Base-by-base conservation (phyloP, 331 rosid species). In the Quercus lobata region DNA sequence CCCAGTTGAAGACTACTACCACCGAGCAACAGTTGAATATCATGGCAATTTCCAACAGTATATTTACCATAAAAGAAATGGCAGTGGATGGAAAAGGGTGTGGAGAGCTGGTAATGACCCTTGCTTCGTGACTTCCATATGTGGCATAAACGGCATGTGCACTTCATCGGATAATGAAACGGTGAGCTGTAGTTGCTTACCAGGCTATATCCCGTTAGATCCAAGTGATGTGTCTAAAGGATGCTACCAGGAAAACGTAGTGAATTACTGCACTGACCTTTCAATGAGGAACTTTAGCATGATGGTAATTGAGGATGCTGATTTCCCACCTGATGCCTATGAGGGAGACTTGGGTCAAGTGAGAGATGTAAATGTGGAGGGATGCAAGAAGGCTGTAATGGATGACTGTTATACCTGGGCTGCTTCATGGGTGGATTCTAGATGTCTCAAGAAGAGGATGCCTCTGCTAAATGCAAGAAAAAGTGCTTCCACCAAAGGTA, bases 391-490 rank as follows among this genome's bases (percentile, higher is more conserved):
- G 27, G 61, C 63, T 66, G 41, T 84, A 4, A 72, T 65, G 78
- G 84, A 80, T 56, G 87, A 84, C 19, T 84, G 87, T 66, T 46
- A 53, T 57, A 56, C 72, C 44, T 55, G 44, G 49, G 79, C 81
- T 72, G 84, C 84, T 65, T 79, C 87, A 52, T 84, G 66, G 53
- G 68, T 72, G 37, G 37, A 49, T 56, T 80, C 69, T 27, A 84
- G 32, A 7, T 83, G 87, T 66, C 14, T 14, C 32, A 84, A 63
- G 73, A 80, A 84, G 81, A 80, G 76, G 25, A n/a, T 76, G 79
- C 84, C 87, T 46, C n/a, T 84, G 76, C 72, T 84, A 65, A 84
- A 76, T 72, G 84, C 87, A 5, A 79, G 81, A 32, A 80, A 30
- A 12, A 84, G 84, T 73, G 49, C 79, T 70, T 84, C 87, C 57